Evolutionary conservation across 1,139 yeast species (phyloP), one percentile per base, ranked within the genome.

Genomic region (Oligophagozyma castellii): DNA sequence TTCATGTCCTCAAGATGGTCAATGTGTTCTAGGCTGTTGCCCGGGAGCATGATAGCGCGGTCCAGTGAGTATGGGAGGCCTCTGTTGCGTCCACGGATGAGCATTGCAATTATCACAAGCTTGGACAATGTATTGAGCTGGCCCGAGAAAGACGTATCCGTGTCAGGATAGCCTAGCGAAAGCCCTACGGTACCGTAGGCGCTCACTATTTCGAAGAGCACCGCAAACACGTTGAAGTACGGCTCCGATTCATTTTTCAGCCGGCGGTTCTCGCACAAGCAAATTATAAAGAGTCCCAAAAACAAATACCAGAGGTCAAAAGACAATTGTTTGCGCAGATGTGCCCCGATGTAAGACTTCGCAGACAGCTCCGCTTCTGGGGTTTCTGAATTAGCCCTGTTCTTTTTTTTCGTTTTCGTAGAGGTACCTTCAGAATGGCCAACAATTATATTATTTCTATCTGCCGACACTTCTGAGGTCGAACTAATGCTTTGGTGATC

Each of bases 141-240:
- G 0, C 72, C 84, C 11, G 78, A 65, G 29, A 89, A 68, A 2
- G 95, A 80, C 4, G 83, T 63, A 38, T 68, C 59, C 5, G 68
- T 59, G 26, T 58, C 60, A 0, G 93, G 79, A 41, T 72, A 84
- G 0, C 98, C 98, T 35, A 84, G 56, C 3, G 93, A 78, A 38
- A 86, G 56, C 0, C 98, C 98, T 26, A 86, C 96, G 0, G 95
- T 86, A 52, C 95, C 95, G 53, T 89, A 92, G 0, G 98, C 98
- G 44, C 93, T 78, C 4, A 83, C 79, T 35, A 84, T 73, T 51
- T 89, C 99, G 55, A 89, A 89, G 45, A 89, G 56, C 3, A 81
- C 61, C 6, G 71, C 61, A 53, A 86, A 89, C 12, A 81, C 69
- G 6, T 71, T 62, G 46, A 86, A 83, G 4, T 67, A 56, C 10